Percentiles rank a stretch among this genome's conserved stretches.
Conservation (phyloP, 768 basidiomycete species). For the Dioszegia hungarica region DNA sequence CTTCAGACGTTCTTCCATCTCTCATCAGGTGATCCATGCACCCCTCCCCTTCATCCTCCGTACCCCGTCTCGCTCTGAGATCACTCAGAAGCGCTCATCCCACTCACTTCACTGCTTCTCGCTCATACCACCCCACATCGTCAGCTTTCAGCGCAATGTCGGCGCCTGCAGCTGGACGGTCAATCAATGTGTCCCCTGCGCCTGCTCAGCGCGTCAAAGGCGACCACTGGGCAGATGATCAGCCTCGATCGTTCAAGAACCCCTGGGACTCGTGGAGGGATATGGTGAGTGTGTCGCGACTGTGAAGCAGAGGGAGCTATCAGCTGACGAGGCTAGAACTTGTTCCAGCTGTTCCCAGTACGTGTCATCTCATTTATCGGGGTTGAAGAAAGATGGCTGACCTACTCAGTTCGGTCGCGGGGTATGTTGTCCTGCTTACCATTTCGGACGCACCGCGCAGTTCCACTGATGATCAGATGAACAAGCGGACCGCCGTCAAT, state of each 20-base stretch:
- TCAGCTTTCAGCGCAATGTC: not conserved
- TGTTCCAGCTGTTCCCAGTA: not conserved
- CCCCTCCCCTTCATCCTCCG: no score
- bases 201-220: not conserved
- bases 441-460: not conserved
- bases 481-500: not conserved
- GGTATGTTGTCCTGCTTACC: not conserved
- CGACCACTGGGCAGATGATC: conserved; percentile 38
- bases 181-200: not conserved
- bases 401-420: not conserved
- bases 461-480: conserved; percentile 5
- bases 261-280: conserved; percentile 37
- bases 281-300: conserved; percentile 9
- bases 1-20: no score
- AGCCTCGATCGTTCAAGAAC: conserved; percentile 32
- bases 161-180: not conserved
- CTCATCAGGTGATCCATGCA: no score
- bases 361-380: not conserved
- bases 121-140: not conserved
- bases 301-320: not conserved
- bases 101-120: not conserved
- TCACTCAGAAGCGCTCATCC: no score
- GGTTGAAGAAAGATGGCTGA: not conserved
- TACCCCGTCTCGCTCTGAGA: no score
- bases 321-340: not conserved